These are phyloP conservation scores for Rusavskia elegans DNA, from an alignment of 495 filamentous ascomycete genomes.

Conservation along the genomic window DNA sequence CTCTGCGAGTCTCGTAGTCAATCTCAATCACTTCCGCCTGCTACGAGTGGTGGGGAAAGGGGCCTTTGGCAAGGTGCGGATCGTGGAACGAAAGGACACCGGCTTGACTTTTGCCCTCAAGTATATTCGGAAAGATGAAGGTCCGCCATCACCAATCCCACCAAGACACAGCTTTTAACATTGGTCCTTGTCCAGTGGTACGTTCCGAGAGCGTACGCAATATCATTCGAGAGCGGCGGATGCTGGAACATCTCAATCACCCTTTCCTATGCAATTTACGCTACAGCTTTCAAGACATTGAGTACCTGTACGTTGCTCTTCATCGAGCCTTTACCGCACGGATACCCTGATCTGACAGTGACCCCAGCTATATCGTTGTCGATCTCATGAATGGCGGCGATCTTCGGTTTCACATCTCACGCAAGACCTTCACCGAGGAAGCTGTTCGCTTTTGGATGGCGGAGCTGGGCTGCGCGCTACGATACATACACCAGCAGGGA, in stretches of 20 bases:
- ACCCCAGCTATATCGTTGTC: constrained; percentile 78
- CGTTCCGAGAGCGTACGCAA: constrained; percentile 95
- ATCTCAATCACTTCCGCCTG: constrained; percentile 93
- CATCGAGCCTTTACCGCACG: not conserved
- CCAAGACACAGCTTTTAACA: constrained; percentile 5
- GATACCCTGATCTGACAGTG: constrained; percentile 1
- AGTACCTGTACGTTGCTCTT: constrained; percentile 67
- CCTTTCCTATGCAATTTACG: constrained; percentile 96
- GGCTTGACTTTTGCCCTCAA: constrained; percentile 88
- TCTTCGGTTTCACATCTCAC: constrained; percentile 91
- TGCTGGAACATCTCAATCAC: constrained; percentile 96
- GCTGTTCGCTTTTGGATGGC: constrained; percentile 94
- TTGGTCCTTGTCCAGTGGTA: constrained; percentile 46
- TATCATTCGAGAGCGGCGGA: constrained; percentile 89
- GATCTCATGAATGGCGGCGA: constrained; percentile 98
- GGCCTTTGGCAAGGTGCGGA: constrained; percentile 95
- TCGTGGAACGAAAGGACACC: constrained; percentile 94
- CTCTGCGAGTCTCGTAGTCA: constrained; percentile 40
- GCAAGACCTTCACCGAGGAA: constrained; percentile 96
- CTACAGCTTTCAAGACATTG: constrained; percentile 97
- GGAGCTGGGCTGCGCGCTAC: constrained; percentile 79
- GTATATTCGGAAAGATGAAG: constrained; percentile 98
- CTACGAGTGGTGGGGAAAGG: constrained; percentile 92
- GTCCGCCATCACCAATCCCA: constrained; percentile 29
- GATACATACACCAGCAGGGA: constrained; percentile 79